Evolutionary conservation across 2,329 filamentous ascomycete genomes (phyloP), one percentile per base, ranked within the genome.

Genomic region (Pseudodiploospora longispora): DNA sequence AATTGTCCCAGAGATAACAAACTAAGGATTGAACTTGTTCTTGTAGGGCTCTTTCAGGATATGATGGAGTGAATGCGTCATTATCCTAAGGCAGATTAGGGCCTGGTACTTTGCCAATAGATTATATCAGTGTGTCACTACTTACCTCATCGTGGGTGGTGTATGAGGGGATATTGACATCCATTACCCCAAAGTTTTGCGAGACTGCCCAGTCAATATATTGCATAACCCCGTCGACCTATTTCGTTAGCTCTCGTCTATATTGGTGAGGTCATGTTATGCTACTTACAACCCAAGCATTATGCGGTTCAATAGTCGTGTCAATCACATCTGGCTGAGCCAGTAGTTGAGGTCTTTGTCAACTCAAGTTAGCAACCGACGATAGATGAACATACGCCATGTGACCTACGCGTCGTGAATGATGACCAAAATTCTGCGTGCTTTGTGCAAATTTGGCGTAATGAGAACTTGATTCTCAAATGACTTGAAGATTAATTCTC

Each of bases 1-100:
- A 96, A 59, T 98, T 98, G 55, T 96, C 90, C 93, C 93, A 98
- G 10, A 98, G 70, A 58, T 95, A 97, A 48, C 77, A 81, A 4
- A 91, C 80, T 8, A 96, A 69, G 48, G 91, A 82, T 49, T 85
- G 80, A 0, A 78, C 82, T 61, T 78, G 77, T 43, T 72, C 69
- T 49, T 83, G 74, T 6, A 80, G 58, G 1, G 63, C 64, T 41
- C 62, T 65, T 52, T 76, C 76, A 30, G 65, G 65, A 29, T 66
- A 61, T 2, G 62, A 57, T 1, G 71, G 67, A 2, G 66, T 72
- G 48, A 66, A 72, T 1, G 72, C 57, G 32, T 78, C 73, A 9
- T 63, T 63, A 47, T 78, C 74, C 64, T 72, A 40, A 7, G 36
- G 12, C n/a, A 30, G 6, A 30, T 53, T 34, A 52, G 44, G 28